Percentiles rank a stretch among this genome's conserved stretches.
Evolutionary conservation across 805 yeast genomes (phyloP).

Genomic region (Lipomyces yamanashiensis): DNA sequence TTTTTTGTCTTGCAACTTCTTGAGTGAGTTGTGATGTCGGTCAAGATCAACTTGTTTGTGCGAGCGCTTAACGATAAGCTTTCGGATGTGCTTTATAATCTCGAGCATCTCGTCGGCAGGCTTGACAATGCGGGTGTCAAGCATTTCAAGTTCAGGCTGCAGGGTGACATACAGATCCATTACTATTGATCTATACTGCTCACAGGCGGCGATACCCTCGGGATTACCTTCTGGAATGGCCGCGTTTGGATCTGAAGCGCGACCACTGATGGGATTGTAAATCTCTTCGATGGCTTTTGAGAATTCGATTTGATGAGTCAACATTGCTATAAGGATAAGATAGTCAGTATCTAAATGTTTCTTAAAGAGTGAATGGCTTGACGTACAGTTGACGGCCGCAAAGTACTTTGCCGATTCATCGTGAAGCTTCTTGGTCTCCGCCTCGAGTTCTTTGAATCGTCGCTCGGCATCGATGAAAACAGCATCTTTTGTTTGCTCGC

Average conservation of each 20-base stretch:
- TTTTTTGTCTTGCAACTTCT: conserved; percentile 78
- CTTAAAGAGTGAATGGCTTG: neutral
- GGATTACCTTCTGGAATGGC: conserved; percentile 91
- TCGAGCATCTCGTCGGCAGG: conserved; percentile 91
- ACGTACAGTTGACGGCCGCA: conserved; percentile 77
- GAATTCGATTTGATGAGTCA: conserved; percentile 90
- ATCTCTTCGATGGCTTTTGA: conserved; percentile 95
- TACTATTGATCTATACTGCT: conserved; percentile 86
- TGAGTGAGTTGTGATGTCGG: conserved; percentile 71
- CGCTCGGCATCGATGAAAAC: conserved; percentile 96
- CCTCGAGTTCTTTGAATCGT: conserved; percentile 89
- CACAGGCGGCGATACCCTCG: conserved; percentile 93
- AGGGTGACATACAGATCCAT: conserved; percentile 81
- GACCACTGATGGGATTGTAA: conserved; percentile 94
- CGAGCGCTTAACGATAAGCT: conserved; percentile 93
- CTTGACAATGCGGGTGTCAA: conserved; percentile 83
- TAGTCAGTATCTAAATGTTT: neutral
- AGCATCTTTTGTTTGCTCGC: conserved; percentile 67
- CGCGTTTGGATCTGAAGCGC: conserved; percentile 86
- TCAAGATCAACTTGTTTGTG: conserved; percentile 95
- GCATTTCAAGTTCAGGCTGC: conserved; percentile 90
- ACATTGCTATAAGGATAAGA: conserved; percentile 53
- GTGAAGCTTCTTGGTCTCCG: conserved; percentile 84
- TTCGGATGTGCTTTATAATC: conserved; percentile 80
- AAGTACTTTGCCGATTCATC: conserved; percentile 91